These are phyloP conservation scores for Neonectria faginata DNA, from an alignment of 2,329 filamentous ascomycete genomes.

Conservation along the genomic window DNA sequence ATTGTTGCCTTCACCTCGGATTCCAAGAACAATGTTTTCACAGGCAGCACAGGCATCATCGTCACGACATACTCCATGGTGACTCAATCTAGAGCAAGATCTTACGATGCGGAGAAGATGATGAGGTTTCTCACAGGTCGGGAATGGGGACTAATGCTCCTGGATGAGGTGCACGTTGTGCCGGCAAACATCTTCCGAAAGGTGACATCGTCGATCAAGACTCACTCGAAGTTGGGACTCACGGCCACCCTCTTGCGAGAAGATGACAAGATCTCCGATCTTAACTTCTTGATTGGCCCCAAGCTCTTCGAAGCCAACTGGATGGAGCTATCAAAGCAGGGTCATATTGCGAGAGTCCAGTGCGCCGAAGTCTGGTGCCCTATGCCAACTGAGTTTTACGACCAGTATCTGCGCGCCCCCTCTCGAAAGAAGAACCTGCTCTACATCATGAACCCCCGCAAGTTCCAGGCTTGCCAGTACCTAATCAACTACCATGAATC, in stretches of 20 bases:
- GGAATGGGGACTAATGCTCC: conserved; percentile 97
- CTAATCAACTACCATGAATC: conserved; percentile 98
- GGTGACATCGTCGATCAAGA: conserved; percentile 92
- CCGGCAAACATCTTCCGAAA: conserved; percentile 96
- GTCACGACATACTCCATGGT: conserved; percentile 99
- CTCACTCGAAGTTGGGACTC: conserved; percentile 93
- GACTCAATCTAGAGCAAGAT: conserved; percentile 87
- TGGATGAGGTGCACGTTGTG: conserved; percentile 98
- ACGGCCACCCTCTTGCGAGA: conserved; percentile 95
- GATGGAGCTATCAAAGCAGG: conserved; percentile 98
- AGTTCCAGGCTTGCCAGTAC: conserved; percentile 97
- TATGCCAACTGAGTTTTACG: conserved; percentile 98
- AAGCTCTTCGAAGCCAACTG: conserved; percentile 99
- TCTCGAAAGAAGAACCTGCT: conserved; percentile 65
- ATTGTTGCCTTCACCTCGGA: conserved; percentile 96
- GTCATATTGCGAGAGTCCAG: conserved; percentile 96
- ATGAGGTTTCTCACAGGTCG: conserved; percentile 91
- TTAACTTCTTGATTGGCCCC: conserved; percentile 97
- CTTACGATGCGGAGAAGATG: conserved; percentile 95
- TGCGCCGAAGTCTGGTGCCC: conserved; percentile 99
- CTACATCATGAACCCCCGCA: conserved; percentile 97
- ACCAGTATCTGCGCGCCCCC: conserved; percentile 84
- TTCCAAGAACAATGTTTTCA: conserved; percentile 83
- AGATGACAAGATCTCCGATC: conserved; percentile 97
- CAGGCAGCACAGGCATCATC: conserved; percentile 92